Percentiles rank a stretch among this genome's conserved stretches.
These are phyloP conservation scores for Hypoxylon fuscum DNA, from an alignment of 495 filamentous ascomycete species.

Conservation along the genomic window DNA sequence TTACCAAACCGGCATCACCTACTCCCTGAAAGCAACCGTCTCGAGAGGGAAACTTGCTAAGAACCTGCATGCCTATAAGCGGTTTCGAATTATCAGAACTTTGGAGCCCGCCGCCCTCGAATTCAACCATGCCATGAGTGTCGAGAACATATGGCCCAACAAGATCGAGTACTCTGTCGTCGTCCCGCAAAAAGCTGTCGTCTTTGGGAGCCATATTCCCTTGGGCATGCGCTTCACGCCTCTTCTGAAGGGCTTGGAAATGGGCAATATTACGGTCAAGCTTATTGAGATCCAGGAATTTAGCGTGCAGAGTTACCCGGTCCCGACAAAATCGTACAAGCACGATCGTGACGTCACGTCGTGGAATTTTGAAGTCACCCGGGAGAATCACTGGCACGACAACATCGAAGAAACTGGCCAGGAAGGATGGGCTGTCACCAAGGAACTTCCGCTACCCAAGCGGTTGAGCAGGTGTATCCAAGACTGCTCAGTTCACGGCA, in stretches of 20 bases:
- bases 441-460: conserved; percentile 76
- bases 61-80: conserved; percentile 79
- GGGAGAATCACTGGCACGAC: conserved; percentile 68
- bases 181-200: conserved; percentile 87
- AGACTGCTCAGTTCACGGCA: conserved; percentile 80
- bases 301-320: conserved; percentile 58
- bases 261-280: conserved; percentile 78
- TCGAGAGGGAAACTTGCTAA: conserved; percentile 81
- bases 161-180: conserved; percentile 93
- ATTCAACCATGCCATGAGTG: conserved; percentile 86
- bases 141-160: conserved; percentile 93
- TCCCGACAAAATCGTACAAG: conserved; percentile 66
- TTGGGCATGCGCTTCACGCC: conserved; percentile 84
- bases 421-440: conserved; percentile 78
- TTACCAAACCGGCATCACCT: conserved; percentile 79
- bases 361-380: conserved; percentile 68
- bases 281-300: conserved; percentile 82
- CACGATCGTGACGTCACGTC: conserved; percentile 67
- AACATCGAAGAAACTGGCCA: conserved; percentile 74
- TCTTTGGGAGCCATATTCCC: conserved; percentile 84
- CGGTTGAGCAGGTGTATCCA: conserved; percentile 82
- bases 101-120: conserved; percentile 82
- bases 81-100: conserved; percentile 87
- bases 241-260: conserved; percentile 82
- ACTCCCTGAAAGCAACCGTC: conserved; percentile 87